Evolutionary conservation across 2,329 filamentous ascomycete genomes (phyloP).

Genomic region (Aspergillus sclerotialis): DNA sequence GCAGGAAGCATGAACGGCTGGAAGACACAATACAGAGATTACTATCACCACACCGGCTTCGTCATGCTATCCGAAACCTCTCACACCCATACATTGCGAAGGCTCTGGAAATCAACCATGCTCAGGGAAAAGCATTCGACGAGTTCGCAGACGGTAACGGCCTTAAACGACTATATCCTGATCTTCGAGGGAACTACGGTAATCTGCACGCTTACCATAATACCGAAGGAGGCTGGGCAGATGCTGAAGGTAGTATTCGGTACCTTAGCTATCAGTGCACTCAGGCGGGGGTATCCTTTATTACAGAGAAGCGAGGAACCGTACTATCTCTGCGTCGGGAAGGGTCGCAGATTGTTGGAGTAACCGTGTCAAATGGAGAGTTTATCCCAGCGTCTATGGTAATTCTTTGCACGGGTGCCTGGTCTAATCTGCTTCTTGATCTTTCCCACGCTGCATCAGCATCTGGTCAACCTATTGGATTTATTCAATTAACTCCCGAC

Average conservation of each 20-base stretch:
- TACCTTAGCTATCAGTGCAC: conserved; percentile 18
- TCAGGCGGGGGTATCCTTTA: conserved; percentile 36
- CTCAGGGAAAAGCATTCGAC: too few species aligned
- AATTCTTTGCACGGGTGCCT: conserved; percentile 76
- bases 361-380: conserved; percentile 42
- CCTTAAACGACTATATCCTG: too few species aligned
- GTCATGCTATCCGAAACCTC: too few species aligned
- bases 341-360: conserved; percentile 46
- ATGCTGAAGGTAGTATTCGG: conserved; percentile 55
- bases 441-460: conserved; percentile 65
- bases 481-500: conserved; percentile 61
- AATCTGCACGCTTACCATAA: too few species aligned
- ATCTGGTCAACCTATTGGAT: conserved; percentile 71
- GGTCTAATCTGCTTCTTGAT: conserved; percentile 69
- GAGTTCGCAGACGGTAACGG: too few species aligned
- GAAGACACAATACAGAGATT: too few species aligned
- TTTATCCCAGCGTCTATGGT: conserved; percentile 58
- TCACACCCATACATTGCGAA: too few species aligned
- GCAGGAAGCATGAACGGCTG: too few species aligned
- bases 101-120: too few species aligned
- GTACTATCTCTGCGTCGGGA: conserved; percentile 21
- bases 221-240: conserved; percentile 68
- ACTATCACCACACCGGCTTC: too few species aligned
- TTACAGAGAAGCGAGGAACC: conserved; percentile 29
- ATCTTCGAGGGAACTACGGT: too few species aligned